Evolutionary conservation across 148 eudicot genomes (phyloP).

Genomic region (Vaccinium macrocarpon): DNA sequence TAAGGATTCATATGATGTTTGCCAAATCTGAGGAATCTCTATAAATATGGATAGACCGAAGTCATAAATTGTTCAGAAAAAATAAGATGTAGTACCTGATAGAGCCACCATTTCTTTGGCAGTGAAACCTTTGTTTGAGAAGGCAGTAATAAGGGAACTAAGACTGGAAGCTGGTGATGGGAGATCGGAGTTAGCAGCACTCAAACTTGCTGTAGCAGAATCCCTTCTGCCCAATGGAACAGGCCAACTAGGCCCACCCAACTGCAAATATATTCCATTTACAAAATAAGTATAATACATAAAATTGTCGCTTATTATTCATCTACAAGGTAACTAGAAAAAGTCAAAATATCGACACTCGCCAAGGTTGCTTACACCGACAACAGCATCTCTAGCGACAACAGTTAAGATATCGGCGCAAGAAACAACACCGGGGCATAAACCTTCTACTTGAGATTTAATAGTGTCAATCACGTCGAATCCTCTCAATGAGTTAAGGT

Average conservation of each 20-base stretch:
- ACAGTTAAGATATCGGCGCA: conserved; percentile 67
- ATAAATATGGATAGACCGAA: no score
- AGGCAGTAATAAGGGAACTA: conserved; percentile 45
- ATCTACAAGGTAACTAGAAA: background rate
- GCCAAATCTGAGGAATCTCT: no score
- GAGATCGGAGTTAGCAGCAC: conserved; percentile 26
- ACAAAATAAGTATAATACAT: background rate
- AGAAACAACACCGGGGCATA: conserved; percentile 54
- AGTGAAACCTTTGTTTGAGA: conserved; percentile 49
- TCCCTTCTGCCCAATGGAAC: conserved; percentile 55
- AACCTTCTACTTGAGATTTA: conserved; percentile 47
- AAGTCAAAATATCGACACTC: no score
- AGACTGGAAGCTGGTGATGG: background rate
- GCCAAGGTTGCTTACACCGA: conserved; percentile 32
- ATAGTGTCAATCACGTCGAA: conserved; percentile 62
- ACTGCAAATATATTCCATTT: conserved; percentile 16
- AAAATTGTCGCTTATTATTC: background rate
- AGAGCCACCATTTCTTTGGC: conserved; percentile 10
- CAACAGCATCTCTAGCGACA: conserved; percentile 54
- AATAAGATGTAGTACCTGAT: background rate
- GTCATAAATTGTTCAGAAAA: no score
- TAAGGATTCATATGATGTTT: background rate
- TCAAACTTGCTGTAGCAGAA: conserved; percentile 42
- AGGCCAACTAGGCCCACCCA: conserved; percentile 50
- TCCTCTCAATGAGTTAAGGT: conserved; percentile 52